A percentile compares a stretch with the other conserved stretches of the same genome.
Evolutionary conservation across 1,139 yeast genomes (phyloP).

Genomic region (Scheffersomyces insectosa): DNA sequence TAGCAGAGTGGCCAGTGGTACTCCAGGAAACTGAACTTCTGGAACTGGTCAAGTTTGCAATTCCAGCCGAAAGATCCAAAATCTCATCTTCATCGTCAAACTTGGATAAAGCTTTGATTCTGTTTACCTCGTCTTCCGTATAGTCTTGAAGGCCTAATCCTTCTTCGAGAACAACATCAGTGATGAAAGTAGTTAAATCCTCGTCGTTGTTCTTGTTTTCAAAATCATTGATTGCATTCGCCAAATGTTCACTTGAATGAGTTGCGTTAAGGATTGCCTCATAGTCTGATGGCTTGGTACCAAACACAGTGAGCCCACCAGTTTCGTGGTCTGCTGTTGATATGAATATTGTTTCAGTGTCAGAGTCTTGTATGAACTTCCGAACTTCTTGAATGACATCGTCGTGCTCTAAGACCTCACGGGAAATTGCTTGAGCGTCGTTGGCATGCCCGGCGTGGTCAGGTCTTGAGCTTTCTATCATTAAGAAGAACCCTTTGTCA

Average conservation of each 20-base stretch:
- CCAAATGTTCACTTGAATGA: slow-evolving; percentile 72
- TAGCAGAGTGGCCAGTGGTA: slow-evolving; percentile 88
- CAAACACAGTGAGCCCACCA: slow-evolving; percentile 82
- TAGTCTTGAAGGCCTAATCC: slow-evolving; percentile 65
- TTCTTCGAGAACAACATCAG: slow-evolving; percentile 48
- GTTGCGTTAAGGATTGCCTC: slow-evolving; percentile 59
- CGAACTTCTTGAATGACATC: slow-evolving; percentile 69
- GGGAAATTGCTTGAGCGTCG: slow-evolving; percentile 85
- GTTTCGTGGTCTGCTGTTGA: slow-evolving; percentile 91
- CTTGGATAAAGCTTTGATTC: slow-evolving; percentile 20
- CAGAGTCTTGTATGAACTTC: slow-evolving; percentile 62
- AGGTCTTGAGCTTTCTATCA: slow-evolving; percentile 85
- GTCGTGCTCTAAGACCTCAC: slow-evolving; percentile 76
- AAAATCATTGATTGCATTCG: slow-evolving; percentile 28
- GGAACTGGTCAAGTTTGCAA: slow-evolving; percentile 61
- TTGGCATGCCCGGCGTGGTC: slow-evolving; percentile 92
- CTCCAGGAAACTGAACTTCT: slow-evolving; percentile 86
- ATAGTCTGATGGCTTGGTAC: slow-evolving; percentile 52
- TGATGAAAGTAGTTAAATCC: slow-evolving; percentile 44
- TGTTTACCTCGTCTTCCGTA: slow-evolving; percentile 47
- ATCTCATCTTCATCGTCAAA: slow-evolving; percentile 8
- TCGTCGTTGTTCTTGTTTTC: slow-evolving; percentile 26
- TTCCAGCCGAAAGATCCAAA: slow-evolving; percentile 34
- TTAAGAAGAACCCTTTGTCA: slow-evolving; percentile 75
- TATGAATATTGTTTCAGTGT: slow-evolving; percentile 70